phyloP scores from a whole-genome alignment of 768 basidiomycete species.

The Mycena haematopus region DNA sequence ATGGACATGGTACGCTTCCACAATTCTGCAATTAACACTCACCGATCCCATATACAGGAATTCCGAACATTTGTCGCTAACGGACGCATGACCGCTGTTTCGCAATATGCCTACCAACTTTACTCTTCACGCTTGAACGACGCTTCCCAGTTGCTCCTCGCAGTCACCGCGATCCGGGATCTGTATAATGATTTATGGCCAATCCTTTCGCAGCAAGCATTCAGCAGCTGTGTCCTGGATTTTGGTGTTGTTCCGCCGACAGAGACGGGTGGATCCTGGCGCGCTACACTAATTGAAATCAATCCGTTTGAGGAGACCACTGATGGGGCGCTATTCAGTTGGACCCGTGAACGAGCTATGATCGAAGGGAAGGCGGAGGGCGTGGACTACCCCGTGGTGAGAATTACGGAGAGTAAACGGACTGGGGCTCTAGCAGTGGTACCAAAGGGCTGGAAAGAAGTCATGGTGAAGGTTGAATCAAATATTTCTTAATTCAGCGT shows the following conservation, averaged over 20 bases:
- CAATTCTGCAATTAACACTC: not conserved
- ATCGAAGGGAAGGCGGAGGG: slow-evolving; percentile 21
- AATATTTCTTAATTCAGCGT: too few relatives aligned
- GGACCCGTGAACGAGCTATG: slow-evolving; percentile 26
- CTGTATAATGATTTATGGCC: slow-evolving; percentile 11
- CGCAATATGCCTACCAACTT: slow-evolving; percentile 31
- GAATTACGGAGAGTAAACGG: slow-evolving; percentile 20
- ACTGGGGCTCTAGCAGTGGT: slow-evolving; percentile 25
- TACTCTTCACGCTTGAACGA: slow-evolving; percentile 17
- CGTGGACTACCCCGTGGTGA: slow-evolving; percentile 18
- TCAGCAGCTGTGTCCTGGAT: slow-evolving; percentile 19
- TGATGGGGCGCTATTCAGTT: slow-evolving; percentile 30
- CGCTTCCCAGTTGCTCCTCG: not conserved
- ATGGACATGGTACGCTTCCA: slow-evolving; percentile 23
- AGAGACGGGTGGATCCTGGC: not conserved
- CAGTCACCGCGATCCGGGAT: slow-evolving; percentile 1
- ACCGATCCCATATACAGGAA: slow-evolving; percentile 14
- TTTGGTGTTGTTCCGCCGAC: slow-evolving; percentile 17
- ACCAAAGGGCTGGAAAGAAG: slow-evolving; percentile 23
- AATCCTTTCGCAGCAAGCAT: not conserved
- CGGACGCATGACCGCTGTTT: slow-evolving; percentile 23
- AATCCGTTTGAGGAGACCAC: slow-evolving; percentile 32
- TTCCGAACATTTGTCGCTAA: slow-evolving; percentile 27
- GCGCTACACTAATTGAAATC: slow-evolving; percentile 23
- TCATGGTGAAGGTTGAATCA: slow-evolving; percentile 1